Evolutionary conservation across 2,329 filamentous ascomycete species (phyloP), one percentile per base, ranked within the genome.

Genomic region (Drechslerella dactyloides): DNA sequence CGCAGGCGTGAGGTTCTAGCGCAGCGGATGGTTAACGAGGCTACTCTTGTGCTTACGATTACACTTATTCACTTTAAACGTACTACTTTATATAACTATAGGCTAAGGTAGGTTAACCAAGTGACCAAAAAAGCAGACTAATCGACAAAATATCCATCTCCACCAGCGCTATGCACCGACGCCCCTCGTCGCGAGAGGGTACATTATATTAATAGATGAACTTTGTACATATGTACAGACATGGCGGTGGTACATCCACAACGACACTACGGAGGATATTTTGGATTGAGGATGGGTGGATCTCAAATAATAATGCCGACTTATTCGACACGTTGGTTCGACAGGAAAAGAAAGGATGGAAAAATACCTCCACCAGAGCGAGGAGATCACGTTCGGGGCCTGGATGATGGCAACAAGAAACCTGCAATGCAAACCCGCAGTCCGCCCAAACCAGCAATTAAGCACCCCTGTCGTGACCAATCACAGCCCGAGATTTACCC

Each of bases 311-410:
- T 33, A 33, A 33, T 33, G 27, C 27, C 27, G 27, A 33, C 4
- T 33, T 33, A 33, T 33, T 33, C 27, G 27, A 33, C 27, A 33
- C 27, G 27, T 33, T 33, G 27, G 4, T 33, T 33, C 27, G 8
- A 33, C 3, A 33, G 21, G 56, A 53, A 48, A 35, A 61, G 40
- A 59, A 42, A 59, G 51, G 44, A 48, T 55, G 42, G 27, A 62
- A 62, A 70, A 70, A 70, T 64, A 40, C 66, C 66, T 70, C 66
- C 66, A 70, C 59, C 52, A 7, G 48, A 48, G 40, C 46, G 53
- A 70, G 66, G 66, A 69, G 66, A 70, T 70, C 66, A 70, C 66
- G 66, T 70, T 70, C 59, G 54, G 64, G 66, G 66, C 58, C 48
- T 27, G 63, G 21, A 53, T n/a, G 37, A 57, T 37, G 8, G 58